Evolutionary conservation across 306 rosid species (phyloP), one percentile per base, ranked within the genome.

Genomic region (Argentina anserina): DNA sequence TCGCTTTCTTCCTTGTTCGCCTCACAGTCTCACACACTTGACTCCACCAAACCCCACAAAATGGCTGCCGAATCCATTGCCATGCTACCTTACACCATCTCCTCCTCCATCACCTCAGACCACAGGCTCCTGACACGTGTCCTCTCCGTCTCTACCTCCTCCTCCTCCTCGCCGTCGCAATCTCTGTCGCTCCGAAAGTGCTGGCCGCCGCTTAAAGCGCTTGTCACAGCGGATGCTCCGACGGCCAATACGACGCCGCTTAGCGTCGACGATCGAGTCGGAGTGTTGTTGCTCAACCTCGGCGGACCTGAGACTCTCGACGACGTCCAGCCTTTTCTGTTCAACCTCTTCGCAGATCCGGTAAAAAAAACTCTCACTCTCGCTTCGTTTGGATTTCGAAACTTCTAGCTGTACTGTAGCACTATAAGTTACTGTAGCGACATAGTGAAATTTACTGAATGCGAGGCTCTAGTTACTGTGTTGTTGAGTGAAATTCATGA

Each of bases 231-330:
- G 63, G 83, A 88, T 15, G 64, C 81, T 63, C 86, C 76, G 77
- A 81, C 81, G 68, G 73, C 75, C 62, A 59, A 92, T 8, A 77
- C 81, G 74, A 60, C 82, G 29, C 85, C 89, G 81, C n/a, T 88
- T 58, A 42, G 45, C 43, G 93, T 86, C 3, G 90, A 89, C 36
- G 96, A 90, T 62, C 89, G 86, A 81, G 81, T 90, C 39, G 98
- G 96, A 75, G 97, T 93, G 25, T 76, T 93, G 86, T 77, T 90
- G 89, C 91, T 93, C 59, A 93, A 93, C 84, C 98, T 90, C 64
- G 97, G 98, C 77, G 98, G 98, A 63, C 98, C 98, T 3, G 97
- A 93, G 87, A 90, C 97, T 77, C 92, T 93, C 76, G 97, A 93
- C 41, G 98, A 93, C 66, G 98, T 93, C 87, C 97, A 93, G 69